phyloP scores from a whole-genome alignment of 139 green algal species.

The Volvox reticuliferus region DNA sequence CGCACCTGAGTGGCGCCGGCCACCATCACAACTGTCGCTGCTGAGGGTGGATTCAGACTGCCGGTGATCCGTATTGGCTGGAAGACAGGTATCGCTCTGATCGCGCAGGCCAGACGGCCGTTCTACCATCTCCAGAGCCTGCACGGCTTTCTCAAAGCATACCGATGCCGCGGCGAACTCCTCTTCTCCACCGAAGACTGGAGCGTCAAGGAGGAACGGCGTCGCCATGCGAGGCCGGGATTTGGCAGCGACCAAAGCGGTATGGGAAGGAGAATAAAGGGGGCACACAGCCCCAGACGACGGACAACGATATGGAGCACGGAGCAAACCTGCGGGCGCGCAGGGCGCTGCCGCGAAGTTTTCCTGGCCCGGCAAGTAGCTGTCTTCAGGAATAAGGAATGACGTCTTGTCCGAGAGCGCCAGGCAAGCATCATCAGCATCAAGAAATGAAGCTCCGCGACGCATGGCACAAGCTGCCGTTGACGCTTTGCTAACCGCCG shows the following conservation, averaged over 20 bases:
- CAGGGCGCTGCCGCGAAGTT: background rate
- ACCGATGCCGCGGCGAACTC: background rate
- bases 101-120: background rate
- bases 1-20: background rate
- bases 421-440: slow-evolving; percentile 18
- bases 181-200: background rate
- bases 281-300: background rate
- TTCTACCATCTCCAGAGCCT: slow-evolving; percentile 36
- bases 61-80: too few species aligned
- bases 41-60: too few species aligned
- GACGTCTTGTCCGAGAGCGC: background rate
- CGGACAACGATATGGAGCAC: background rate
- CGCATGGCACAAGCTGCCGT: background rate
- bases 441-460: slow-evolving; percentile 28
- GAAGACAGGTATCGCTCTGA: background rate
- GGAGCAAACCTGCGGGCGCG: background rate
- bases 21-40: background rate
- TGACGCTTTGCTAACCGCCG: background rate
- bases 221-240: background rate
- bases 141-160: slow-evolving; percentile 38
- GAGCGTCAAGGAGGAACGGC: background rate
- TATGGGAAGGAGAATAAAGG: background rate
- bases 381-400: slow-evolving; percentile 45
- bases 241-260: background rate
- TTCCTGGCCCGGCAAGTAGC: slow-evolving; percentile 8